Evolutionary conservation across 1,139 yeast species (phyloP), one percentile per base, ranked within the genome.

Genomic region (Diutina mesorugosa): DNA sequence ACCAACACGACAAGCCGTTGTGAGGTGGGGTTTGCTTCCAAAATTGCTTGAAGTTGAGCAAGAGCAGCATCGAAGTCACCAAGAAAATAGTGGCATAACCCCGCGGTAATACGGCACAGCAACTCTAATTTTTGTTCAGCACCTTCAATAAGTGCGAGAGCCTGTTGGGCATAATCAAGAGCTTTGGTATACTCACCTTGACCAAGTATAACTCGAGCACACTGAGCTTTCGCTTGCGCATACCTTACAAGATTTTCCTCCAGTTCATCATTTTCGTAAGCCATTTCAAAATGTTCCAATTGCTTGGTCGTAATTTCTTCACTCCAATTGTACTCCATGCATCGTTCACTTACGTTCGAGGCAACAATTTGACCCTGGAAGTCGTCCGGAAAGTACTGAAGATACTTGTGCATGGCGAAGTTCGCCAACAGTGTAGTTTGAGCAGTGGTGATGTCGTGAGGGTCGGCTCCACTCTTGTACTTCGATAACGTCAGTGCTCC

Each of bases 121-220:
- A 88, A 69, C 2, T 74, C 63, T 56, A 69, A 62, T 14, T 59
- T 54, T 10, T 48, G 45, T 8, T 68, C 68, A 16, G 74, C 79
- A 2, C 65, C 74, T 2, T 69, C 77, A 10, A 80, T 61, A 16
- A 87, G 68, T 56, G 79, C 83, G 55, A 83, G 68, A 0, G 85
- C 81, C 60, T 78, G 71, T 57, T 80, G 77, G 0, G 93, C 84
- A 56, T 77, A 72, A 58, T 83, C 90, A 52, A 87, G 68, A 0
- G 96, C 89, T 8, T 65, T 65, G 0, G 72, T 79, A 64, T 77
- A 89, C 2, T 82, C 67, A 1, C 74, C 76, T 10, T 71, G 61
- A 0, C 93, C 96, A 35, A 91, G 71, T 54, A 80, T 74, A 10
- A 87, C 71, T 63, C 99, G 77, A 0, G 96, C 85, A 51, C 83